Percentiles rank a stretch among this genome's conserved stretches.
These are phyloP conservation scores for Nakataea oryzae DNA, from an alignment of 2,329 filamentous ascomycete species.

Conservation along the genomic window DNA sequence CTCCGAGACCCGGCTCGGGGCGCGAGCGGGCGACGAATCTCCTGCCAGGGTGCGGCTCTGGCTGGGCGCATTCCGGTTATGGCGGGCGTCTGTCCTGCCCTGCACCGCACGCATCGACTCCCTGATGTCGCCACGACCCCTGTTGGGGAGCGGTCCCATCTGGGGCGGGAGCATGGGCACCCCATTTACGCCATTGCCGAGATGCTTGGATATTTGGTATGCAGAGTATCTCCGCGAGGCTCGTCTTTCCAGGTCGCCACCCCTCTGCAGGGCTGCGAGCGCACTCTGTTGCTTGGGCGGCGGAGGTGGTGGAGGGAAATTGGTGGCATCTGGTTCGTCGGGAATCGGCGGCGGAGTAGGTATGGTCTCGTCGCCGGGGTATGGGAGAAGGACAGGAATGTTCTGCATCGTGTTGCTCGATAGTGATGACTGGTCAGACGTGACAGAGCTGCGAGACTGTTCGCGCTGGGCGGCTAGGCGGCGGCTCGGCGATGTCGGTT, in stretches of 20 bases:
- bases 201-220: constrained; percentile 92
- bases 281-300: constrained; percentile 81
- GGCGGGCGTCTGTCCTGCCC: constrained; percentile 27
- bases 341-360: constrained; percentile 26
- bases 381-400: constrained; percentile 64
- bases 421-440: constrained; percentile 52
- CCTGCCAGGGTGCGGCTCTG: constrained; percentile 16
- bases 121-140: constrained; percentile 65
- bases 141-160: constrained; percentile 73
- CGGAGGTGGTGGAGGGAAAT: constrained; percentile 64
- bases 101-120: constrained; percentile 70
- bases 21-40: constrained; percentile 54
- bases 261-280: constrained; percentile 79
- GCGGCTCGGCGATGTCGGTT: constrained; percentile 34
- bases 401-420: constrained; percentile 71
- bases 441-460: constrained; percentile 31
- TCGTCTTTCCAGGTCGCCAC: constrained; percentile 82
- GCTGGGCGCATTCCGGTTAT: constrained; percentile 36
- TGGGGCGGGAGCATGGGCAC: constrained; percentile 81
- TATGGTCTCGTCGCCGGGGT: constrained; percentile 48
- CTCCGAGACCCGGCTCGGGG: constrained; percentile 53
- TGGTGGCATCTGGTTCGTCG: constrained; percentile 19
- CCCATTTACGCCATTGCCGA: constrained; percentile 70
- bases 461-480: constrained; percentile 38
- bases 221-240: constrained; percentile 90